Evolutionary conservation across 768 basidiomycete genomes (phyloP).

Genomic region (Saitozyma sp.): DNA sequence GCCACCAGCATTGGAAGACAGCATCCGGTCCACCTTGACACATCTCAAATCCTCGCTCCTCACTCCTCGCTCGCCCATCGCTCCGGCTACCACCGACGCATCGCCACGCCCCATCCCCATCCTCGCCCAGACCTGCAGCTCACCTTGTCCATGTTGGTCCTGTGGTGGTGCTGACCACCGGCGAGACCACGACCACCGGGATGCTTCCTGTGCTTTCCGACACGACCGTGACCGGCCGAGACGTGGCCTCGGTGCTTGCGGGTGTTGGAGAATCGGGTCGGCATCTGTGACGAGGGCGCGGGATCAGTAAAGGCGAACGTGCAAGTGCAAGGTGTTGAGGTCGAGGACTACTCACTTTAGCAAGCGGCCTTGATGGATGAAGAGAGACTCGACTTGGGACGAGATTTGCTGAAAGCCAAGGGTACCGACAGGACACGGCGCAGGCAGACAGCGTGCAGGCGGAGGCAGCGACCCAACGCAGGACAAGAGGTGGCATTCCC

Average conservation of each 20-base stretch:
- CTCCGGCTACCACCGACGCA: not conserved
- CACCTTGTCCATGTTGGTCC: slow-evolving; percentile 90
- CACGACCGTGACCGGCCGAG: slow-evolving; percentile 99
- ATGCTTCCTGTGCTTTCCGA: slow-evolving; percentile 99
- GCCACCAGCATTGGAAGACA: not conserved
- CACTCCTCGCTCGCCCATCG: not conserved
- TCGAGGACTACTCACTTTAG: slow-evolving; percentile 21
- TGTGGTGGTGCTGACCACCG: slow-evolving; percentile 99
- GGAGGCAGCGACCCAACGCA: too few relatives aligned
- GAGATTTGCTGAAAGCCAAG: too few relatives aligned
- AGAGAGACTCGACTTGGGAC: not conserved
- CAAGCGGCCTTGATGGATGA: slow-evolving; percentile 18
- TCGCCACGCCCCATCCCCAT: not conserved
- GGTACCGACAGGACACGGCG: too few relatives aligned
- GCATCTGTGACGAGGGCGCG: slow-evolving; percentile 61
- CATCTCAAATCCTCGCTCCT: not conserved
- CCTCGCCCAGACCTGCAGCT: slow-evolving; percentile 7
- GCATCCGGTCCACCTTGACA: not conserved
- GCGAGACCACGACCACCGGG: slow-evolving; percentile 99
- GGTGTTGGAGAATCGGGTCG: slow-evolving; percentile 93
- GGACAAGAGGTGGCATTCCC: too few relatives aligned
- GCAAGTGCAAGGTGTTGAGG: too few relatives aligned
- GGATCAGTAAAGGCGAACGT: not conserved
- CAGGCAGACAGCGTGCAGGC: too few relatives aligned
- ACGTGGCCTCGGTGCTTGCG: slow-evolving; percentile 99